Base-by-base conservation (phyloP, 768 basidiomycete genomes). In the Kockovaella imperatae region DNA sequence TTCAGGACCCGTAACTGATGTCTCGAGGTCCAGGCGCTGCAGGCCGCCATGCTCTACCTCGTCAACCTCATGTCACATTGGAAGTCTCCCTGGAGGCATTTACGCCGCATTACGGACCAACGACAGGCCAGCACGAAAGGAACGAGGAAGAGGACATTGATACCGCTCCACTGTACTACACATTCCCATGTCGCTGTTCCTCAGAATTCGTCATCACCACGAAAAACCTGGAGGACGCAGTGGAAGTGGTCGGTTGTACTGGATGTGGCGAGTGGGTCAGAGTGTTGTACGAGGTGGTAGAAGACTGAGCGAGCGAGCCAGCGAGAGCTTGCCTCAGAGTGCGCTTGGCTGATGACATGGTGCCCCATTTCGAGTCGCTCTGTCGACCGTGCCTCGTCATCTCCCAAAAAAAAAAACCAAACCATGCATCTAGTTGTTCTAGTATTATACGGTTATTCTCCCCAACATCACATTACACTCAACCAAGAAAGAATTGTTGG, bases 261-360 rank as follows among this genome's bases (percentile, higher is more conserved):
- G 72, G 73, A 1, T 74, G 74, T 46, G 71, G 70, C 10, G 72
- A 74, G 44, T 64, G 71, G 55, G 53, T 72, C 6, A 52, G 64
- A 3, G 74, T 74, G n/a, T 67, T 67, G 29, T 74, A 74, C 41
- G 67, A 72, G 49, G 68, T 60, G 2, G 38, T 71, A 3, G 68
- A 67, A 38, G 68, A 67, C n/a, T n/a, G n/a, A n/a, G n/a, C n/a
- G n/a, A n/a, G n/a, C n/a, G n/a, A n/a, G n/a, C n/a, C n/a, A n/a
- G n/a, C n/a, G n/a, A n/a, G n/a, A n/a, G n/a, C n/a, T n/a, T n/a
- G n/a, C n/a, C n/a, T n/a, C n/a, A n/a, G n/a, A n/a, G n/a, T n/a
- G n/a, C n/a, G n/a, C n/a, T n/a, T n/a, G n/a, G n/a, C n/a, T n/a
- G n/a, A n/a, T n/a, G n/a, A n/a, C n/a, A n/a, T n/a, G n/a, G n/a